A percentile compares a stretch with the other conserved stretches of the same genome.
Evolutionary conservation across 305 asterid genomes (phyloP).

Genomic region (Fraxinus velutina): DNA sequence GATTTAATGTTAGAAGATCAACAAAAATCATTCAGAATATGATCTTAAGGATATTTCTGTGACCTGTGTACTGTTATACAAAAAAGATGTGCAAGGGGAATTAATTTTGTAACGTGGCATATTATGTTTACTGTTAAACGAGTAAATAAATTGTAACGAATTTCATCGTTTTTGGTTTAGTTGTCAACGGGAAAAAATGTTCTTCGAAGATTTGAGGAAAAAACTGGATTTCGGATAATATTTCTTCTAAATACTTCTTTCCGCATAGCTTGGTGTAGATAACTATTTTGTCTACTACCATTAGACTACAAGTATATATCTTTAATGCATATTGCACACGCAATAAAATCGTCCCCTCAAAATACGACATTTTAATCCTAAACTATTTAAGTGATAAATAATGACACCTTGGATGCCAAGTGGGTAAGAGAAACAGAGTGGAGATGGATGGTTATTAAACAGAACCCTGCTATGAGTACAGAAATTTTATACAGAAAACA

Average conservation of each 20-base stretch:
- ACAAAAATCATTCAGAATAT: background rate
- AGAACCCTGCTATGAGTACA: no score
- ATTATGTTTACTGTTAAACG: background rate
- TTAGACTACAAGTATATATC: no score
- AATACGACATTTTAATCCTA: background rate
- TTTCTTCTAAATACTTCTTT: background rate
- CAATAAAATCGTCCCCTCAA: background rate
- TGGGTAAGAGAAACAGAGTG: background rate
- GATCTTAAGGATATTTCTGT: background rate
- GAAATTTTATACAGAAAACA: no score
- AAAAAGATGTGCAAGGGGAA: conserved; percentile 14
- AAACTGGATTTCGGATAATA: background rate
- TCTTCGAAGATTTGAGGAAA: background rate
- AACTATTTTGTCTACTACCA: no score
- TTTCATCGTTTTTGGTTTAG: background rate
- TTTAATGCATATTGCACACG: background rate
- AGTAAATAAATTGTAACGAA: background rate
- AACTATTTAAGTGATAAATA: background rate
- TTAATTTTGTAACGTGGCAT: conserved; percentile 26
- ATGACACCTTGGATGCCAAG: background rate
- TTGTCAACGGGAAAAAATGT: background rate
- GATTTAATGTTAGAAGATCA: background rate
- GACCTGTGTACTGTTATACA: conserved; percentile 7
- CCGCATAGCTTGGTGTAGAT: background rate
- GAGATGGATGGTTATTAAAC: background rate